Conservation (phyloP, 1,139 yeast genomes). For the Yamadazyma dendronema region DNA sequence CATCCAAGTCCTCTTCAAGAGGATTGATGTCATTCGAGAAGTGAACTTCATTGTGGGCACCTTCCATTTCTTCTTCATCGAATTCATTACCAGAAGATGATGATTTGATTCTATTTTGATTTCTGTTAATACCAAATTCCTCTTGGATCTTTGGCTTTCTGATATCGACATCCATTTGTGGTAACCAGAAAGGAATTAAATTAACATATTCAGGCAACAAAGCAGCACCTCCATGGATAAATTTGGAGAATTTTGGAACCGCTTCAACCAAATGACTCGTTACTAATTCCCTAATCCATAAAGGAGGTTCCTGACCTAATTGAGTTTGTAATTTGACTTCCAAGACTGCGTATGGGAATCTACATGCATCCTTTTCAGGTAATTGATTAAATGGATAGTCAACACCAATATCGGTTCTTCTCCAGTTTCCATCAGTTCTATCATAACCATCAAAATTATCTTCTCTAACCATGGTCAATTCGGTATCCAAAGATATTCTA, state of each 20-base stretch:
- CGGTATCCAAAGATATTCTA: conserved; percentile 95
- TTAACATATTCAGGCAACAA: conserved; percentile 78
- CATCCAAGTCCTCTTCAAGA: conserved; percentile 49
- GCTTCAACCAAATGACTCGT: conserved; percentile 94
- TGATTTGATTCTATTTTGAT: conserved; percentile 27
- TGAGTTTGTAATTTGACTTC: conserved; percentile 97
- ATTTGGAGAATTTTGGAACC: conserved; percentile 95
- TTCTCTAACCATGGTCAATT: conserved; percentile 92
- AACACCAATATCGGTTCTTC: conserved; percentile 97
- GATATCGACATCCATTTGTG: conserved; percentile 97
- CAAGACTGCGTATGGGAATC: conserved; percentile 95
- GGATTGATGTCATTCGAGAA: conserved; percentile 49
- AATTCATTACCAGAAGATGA: conserved; percentile 50
- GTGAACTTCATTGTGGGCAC: conserved; percentile 38
- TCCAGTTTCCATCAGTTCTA: conserved; percentile 92
- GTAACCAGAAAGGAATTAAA: conserved; percentile 93
- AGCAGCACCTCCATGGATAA: conserved; percentile 93
- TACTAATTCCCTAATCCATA: conserved; percentile 92
- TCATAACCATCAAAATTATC: conserved; percentile 93
- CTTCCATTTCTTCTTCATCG: conserved; percentile 48
- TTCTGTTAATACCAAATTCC: conserved; percentile 56
- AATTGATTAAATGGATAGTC: conserved; percentile 92
- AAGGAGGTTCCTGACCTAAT: conserved; percentile 97
- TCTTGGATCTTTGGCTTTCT: conserved; percentile 78
- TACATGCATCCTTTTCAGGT: conserved; percentile 77